Evolutionary conservation across 306 rosid genomes (phyloP).

Genomic region (Prunus davidiana): DNA sequence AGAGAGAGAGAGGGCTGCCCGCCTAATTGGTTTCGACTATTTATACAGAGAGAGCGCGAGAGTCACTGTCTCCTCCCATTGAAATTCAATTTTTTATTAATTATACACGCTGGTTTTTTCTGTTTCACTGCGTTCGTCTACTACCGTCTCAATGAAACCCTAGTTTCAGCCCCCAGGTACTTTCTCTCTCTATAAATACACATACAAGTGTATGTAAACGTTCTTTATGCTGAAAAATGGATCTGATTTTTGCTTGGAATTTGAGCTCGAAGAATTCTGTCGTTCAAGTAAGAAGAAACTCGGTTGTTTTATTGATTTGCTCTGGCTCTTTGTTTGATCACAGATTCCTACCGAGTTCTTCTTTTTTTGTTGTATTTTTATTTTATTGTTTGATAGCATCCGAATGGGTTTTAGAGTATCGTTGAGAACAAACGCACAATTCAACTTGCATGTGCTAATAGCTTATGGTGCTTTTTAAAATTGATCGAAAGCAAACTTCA

Average conservation of each 20-base stretch:
- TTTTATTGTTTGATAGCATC: background rate
- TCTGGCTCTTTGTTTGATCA: background rate
- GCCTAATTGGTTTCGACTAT: background rate
- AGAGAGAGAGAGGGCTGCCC: background rate
- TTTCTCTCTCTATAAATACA: background rate
- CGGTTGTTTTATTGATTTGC: background rate
- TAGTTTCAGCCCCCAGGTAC: slow-evolving; percentile 20
- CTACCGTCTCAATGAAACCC: slow-evolving; percentile 18
- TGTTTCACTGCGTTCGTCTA: background rate
- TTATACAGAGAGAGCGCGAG: background rate
- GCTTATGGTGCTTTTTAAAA: background rate
- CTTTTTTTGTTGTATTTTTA: background rate
- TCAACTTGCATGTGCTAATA: background rate
- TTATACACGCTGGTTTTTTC: background rate
- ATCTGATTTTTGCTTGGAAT: background rate
- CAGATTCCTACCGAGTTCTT: background rate
- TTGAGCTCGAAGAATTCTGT: background rate
- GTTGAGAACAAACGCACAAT: background rate
- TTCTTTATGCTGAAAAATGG: background rate
- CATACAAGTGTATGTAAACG: background rate
- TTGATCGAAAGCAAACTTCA: background rate
- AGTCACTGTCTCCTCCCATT: background rate
- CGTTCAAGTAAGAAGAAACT: background rate
- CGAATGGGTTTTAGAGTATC: background rate
- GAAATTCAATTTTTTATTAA: background rate